These are phyloP conservation scores for Porcisia deanei DNA, from an alignment of 208 protist genomes.

Conservation along the genomic window DNA sequence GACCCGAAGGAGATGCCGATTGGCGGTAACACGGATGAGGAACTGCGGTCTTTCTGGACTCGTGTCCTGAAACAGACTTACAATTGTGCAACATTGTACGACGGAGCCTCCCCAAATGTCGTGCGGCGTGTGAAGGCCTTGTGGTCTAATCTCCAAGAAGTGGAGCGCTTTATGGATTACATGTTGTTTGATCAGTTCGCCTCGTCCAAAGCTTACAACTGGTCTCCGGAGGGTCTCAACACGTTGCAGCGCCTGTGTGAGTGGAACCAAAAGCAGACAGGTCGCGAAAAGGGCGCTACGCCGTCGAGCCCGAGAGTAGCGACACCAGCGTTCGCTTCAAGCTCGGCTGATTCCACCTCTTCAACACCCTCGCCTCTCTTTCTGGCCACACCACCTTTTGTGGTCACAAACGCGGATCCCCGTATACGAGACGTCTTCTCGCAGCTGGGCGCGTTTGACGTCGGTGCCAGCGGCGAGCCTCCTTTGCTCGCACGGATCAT, in stretches of 20 bases:
- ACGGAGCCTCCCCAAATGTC: conserved; percentile 7
- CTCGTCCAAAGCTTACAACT: conserved; percentile 48
- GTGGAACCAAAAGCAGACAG: conserved; percentile 34
- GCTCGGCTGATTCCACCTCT: background rate
- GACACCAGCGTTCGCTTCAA: background rate
- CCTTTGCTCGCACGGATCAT: conserved; percentile 50
- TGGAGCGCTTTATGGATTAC: conserved; percentile 24
- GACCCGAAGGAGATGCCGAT: conserved; percentile 63
- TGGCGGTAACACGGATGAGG: conserved; percentile 39
- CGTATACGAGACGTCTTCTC: conserved; percentile 29
- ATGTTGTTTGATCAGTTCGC: conserved; percentile 41
- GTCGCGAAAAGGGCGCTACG: background rate
- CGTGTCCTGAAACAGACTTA: conserved; percentile 38
- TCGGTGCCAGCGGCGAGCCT: conserved; percentile 10
- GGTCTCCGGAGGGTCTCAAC: conserved; percentile 47
- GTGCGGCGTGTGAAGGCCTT: conserved; percentile 10
- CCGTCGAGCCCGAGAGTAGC: background rate
- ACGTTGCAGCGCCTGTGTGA: conserved; percentile 42
- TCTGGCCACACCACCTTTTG: conserved; percentile 38
- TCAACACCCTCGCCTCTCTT: conserved; percentile 8
- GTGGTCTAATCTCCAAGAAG: conserved; percentile 2
- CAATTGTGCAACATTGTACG: conserved; percentile 10
- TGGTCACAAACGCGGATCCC: conserved; percentile 58
- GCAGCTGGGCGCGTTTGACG: conserved; percentile 33
- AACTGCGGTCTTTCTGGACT: conserved; percentile 44